These are phyloP conservation scores for Fragaria vesca DNA, from an alignment of 306 rosid genomes.

Conservation along the genomic window DNA sequence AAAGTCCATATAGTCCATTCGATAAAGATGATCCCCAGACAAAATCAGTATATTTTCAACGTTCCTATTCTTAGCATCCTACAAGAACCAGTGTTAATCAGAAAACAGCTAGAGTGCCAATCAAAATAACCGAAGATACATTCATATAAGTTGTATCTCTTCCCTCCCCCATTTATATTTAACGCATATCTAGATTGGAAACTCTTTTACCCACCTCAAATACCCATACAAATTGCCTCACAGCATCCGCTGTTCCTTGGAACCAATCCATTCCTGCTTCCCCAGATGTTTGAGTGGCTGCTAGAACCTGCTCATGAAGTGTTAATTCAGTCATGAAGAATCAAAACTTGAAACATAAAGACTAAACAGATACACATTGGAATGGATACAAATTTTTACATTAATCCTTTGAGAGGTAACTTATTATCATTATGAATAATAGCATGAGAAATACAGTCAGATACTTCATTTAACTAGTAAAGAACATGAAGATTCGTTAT, in stretches of 20 bases:
- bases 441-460: not conserved
- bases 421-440: not conserved
- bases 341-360: slow-evolving; percentile 3
- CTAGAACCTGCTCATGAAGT: slow-evolving; percentile 33
- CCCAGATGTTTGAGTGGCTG: slow-evolving; percentile 55
- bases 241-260: slow-evolving; percentile 64
- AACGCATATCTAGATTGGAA: not conserved
- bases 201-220: slow-evolving; percentile 37
- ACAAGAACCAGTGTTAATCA: slow-evolving; percentile 24
- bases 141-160: not conserved
- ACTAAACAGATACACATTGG: not conserved
- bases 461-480: not conserved
- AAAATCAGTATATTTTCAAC: slow-evolving; percentile 76
- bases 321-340: not conserved
- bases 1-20: slow-evolving; percentile 93
- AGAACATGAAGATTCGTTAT: not conserved
- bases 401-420: not conserved
- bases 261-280: slow-evolving; percentile 56
- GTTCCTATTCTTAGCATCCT: slow-evolving; percentile 83
- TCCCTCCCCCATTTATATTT: not conserved
- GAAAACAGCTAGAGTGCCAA: slow-evolving; percentile 14
- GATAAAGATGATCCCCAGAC: slow-evolving; percentile 89
- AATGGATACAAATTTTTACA: not conserved
- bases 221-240: slow-evolving; percentile 50
- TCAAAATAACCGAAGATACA: slow-evolving; percentile 1